Percentiles rank a stretch among this genome's conserved stretches.
These are phyloP conservation scores for Pontederia paniculata DNA, from an alignment of 176 grass and related monocot genomes.

Conservation along the genomic window DNA sequence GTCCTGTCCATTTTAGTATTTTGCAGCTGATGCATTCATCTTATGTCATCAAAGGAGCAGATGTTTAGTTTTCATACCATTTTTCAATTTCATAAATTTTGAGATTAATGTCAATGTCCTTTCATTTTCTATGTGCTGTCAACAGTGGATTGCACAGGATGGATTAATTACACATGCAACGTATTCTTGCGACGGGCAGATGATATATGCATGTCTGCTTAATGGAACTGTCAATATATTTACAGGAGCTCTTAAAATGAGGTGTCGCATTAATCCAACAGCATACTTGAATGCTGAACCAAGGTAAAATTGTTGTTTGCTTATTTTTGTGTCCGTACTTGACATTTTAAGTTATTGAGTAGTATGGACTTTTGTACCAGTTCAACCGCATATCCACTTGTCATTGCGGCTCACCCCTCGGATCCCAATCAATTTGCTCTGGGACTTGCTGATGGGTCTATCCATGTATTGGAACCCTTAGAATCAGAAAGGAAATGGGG, in stretches of 20 bases:
- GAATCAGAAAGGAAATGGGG: conserved; percentile 10
- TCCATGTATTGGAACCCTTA: not conserved
- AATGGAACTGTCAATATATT: conserved; percentile 14
- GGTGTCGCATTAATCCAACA: conserved; percentile 9
- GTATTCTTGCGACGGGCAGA: conserved; percentile 21
- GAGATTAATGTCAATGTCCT: not conserved
- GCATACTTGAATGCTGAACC: conserved; percentile 9
- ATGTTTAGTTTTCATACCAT: too few relatives aligned
- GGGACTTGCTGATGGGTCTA: conserved; percentile 1
- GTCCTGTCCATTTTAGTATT: too few relatives aligned
- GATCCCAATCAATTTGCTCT: conserved; percentile 6
- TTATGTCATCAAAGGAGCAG: too few relatives aligned
- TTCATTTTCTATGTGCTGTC: not conserved
- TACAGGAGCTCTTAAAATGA: conserved; percentile 5
- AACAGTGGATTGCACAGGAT: conserved; percentile 17
- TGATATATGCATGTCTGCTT: conserved; percentile 10
- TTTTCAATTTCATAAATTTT: too few relatives aligned
- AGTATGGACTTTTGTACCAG: not conserved
- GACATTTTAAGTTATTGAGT: not conserved
- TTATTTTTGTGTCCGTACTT: not conserved
- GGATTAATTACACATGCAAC: conserved; percentile 13
- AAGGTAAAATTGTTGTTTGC: not conserved
- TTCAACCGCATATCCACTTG: not conserved
- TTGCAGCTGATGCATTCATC: too few relatives aligned
- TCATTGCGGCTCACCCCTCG: conserved; percentile 1